Evolutionary conservation across 192 early-diverging fungal genomes (phyloP), one percentile per base, ranked within the genome.

Genomic region (Phycomyces blakesleeanus): DNA sequence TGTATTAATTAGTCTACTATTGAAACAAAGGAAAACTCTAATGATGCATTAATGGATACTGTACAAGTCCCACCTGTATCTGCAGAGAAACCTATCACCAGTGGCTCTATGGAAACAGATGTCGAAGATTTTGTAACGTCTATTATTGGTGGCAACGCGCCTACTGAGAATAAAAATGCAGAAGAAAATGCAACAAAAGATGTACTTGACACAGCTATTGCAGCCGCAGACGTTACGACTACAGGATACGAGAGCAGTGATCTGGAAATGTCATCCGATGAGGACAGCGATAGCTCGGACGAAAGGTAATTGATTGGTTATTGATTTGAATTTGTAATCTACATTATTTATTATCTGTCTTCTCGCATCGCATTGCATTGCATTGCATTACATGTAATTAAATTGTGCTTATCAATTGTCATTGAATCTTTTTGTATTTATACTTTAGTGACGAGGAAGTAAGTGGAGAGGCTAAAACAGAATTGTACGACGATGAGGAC

Each of bases 201-300:
- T n/a, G 56, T 57, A 22, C 49, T 79, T 3, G 72, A 79, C 49
- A 59, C 63, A 27, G 72, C 60, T 24, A 27, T 79, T 67, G 68
- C 71, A 3, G 68, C 62, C 7, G 25, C 55, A 22, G 59, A 50
- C 11, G 25, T 11, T 12, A 47, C 12, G 3, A 12, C 44, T n/a
- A 12, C 44, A 9, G 78, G 71, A 18, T 79, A 79, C 39, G 74
- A 79, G 42, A 76, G 74, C 16, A 79, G 78, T 27, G 78, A 79
- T 41, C 55, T 79, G 3, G 73, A 75, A 25, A 66, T 72, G 21
- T 74, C 76, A 21, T 68, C 64, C 15, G 67, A 76, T 47, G 66
- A 73, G 0, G 70, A 61, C 27, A 57, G 59, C 22, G 53, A 57
- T 26, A 44, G 18, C 12, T 37, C 38, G 3, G 62, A 64, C 14